Evolutionary conservation across 306 rosid species (phyloP).

Genomic region (Trifolium subterraneum): DNA sequence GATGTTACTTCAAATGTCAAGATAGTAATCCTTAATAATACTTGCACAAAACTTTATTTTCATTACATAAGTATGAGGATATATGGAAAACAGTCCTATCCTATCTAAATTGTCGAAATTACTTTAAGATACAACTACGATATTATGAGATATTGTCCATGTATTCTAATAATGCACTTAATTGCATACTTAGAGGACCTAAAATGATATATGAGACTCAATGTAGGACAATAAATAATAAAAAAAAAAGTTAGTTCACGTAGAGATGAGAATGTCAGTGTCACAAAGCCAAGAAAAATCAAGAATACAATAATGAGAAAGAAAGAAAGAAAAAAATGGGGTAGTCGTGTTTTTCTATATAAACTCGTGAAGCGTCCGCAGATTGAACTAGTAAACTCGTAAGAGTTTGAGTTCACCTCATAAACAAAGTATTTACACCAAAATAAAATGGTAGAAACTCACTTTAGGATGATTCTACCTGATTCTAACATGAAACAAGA

Average conservation of each 20-base stretch:
- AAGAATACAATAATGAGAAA: not conserved
- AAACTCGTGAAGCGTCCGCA: not conserved
- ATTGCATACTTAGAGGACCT: not conserved
- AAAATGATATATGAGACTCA: not conserved
- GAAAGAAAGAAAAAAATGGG: not conserved
- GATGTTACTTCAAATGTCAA: not conserved
- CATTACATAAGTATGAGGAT: not conserved
- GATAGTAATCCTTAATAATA: not conserved
- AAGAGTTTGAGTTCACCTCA: slow-evolving; percentile 10
- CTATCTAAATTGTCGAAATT: not conserved
- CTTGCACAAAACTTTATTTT: not conserved
- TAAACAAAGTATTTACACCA: not conserved
- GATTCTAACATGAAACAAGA: not conserved
- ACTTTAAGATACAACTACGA: not conserved
- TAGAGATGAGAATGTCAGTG: not conserved
- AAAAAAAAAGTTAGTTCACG: not conserved
- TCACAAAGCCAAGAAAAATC: not conserved
- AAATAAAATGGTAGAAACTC: not conserved
- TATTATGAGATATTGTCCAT: not conserved
- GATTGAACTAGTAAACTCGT: not conserved
- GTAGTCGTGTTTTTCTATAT: not conserved
- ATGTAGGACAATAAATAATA: not conserved
- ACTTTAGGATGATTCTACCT: not conserved
- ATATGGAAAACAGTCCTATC: not conserved
- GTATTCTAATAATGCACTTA: not conserved